phyloP scores from a whole-genome alignment of 495 filamentous ascomycete genomes.

The Aspergillus olivimuriae region DNA sequence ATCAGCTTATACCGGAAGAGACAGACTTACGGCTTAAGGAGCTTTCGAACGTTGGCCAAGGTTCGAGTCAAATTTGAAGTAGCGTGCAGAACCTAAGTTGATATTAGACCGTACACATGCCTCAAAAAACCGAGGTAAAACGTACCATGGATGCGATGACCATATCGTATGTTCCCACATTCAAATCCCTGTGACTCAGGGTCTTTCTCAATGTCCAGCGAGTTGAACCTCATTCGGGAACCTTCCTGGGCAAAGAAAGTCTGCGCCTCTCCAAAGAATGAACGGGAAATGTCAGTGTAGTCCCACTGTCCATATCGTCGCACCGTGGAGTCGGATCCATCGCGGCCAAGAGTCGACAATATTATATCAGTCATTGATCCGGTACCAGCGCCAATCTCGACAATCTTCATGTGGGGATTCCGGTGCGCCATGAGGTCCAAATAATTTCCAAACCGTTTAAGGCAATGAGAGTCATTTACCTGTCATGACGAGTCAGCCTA shows the following conservation, averaged over 20 bases:
- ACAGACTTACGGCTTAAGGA: slow-evolving; percentile 18
- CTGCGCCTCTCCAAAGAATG: slow-evolving; percentile 11
- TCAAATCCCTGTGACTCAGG: slow-evolving; percentile 40
- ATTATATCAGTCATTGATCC: slow-evolving; percentile 39
- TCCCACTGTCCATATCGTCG: slow-evolving; percentile 16
- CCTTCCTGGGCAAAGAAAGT: slow-evolving; percentile 2
- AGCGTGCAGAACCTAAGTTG: slow-evolving; percentile 25
- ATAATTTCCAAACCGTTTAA: not conserved
- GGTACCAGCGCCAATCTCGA: slow-evolving; percentile 44
- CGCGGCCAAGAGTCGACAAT: slow-evolving; percentile 25
- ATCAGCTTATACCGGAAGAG: not conserved
- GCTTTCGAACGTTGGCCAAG: slow-evolving; percentile 22
- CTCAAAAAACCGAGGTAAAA: not conserved
- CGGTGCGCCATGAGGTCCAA: not conserved
- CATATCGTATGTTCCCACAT: slow-evolving; percentile 39
- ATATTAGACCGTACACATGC: not conserved
- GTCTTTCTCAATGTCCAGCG: slow-evolving; percentile 40
- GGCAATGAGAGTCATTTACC: not conserved
- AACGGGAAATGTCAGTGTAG: slow-evolving; percentile 45
- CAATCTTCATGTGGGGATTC: slow-evolving; percentile 1
- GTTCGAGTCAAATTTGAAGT: slow-evolving; percentile 29
- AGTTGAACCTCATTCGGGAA: slow-evolving; percentile 8
- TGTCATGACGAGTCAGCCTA: slow-evolving; percentile 41
- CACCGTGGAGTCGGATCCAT: slow-evolving; percentile 6
- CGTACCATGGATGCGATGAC: slow-evolving; percentile 33